Evolutionary conservation across 2,329 filamentous ascomycete species (phyloP).

Genomic region (Didymella exigua): DNA sequence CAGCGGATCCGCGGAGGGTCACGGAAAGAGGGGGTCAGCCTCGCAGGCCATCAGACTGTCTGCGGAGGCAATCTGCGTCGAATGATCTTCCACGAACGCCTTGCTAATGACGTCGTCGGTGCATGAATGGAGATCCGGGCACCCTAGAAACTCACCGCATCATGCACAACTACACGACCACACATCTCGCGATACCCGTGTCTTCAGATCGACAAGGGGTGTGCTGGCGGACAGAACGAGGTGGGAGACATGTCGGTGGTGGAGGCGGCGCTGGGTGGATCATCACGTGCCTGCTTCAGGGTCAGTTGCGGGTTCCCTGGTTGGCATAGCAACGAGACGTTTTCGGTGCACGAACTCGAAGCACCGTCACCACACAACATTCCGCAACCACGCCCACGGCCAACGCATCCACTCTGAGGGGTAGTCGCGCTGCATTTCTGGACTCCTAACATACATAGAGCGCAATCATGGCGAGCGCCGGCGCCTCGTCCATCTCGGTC

Average conservation of each 20-base stretch:
- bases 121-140: neutral
- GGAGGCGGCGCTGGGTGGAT: neutral
- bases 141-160: neutral
- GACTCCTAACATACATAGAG: slow-evolving; percentile 17
- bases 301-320: neutral
- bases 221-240: slow-evolving; percentile 1
- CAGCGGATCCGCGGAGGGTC: slow-evolving; percentile 5
- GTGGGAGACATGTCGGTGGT: slow-evolving; percentile 1
- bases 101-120: slow-evolving; percentile 2
- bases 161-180: neutral
- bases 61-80: neutral
- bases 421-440: slow-evolving; percentile 24
- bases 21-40: slow-evolving; percentile 3
- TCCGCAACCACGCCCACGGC: slow-evolving; percentile 31
- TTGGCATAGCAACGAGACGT: slow-evolving; percentile 9
- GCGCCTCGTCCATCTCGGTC: slow-evolving; percentile 58
- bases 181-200: neutral
- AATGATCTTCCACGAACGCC: neutral
- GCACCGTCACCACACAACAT: slow-evolving; percentile 26
- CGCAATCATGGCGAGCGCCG: slow-evolving; percentile 47
- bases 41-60: neutral
- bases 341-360: slow-evolving; percentile 11
- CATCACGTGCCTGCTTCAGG: slow-evolving; percentile 2
- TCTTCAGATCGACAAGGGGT: neutral
- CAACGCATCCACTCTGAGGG: slow-evolving; percentile 11